Evolutionary conservation across 257 asterid species (phyloP).

Genomic region (Scutellaria minor): DNA sequence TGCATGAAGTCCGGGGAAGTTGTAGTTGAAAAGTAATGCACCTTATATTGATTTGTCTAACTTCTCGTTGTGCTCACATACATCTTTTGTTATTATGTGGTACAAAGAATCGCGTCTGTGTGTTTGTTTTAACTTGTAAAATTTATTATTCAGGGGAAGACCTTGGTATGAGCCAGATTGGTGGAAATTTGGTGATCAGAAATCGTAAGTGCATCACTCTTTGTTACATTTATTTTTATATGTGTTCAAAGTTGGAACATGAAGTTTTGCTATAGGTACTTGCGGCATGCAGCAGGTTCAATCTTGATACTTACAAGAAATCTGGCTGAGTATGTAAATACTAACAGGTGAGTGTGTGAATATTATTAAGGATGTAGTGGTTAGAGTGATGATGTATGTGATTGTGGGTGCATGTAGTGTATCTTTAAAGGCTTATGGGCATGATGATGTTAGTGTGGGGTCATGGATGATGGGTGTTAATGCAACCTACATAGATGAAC

Average conservation of each 20-base stretch:
- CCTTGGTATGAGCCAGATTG: slow-evolving; percentile 96
- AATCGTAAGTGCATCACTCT: slow-evolving; percentile 64
- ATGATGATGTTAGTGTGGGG: slow-evolving; percentile 84
- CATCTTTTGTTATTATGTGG: slow-evolving; percentile 1
- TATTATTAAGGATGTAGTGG: no score
- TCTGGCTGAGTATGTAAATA: slow-evolving; percentile 76
- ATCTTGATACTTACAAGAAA: slow-evolving; percentile 70
- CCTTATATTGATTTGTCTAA: not conserved
- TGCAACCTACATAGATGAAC: slow-evolving; percentile 86
- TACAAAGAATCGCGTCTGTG: not conserved
- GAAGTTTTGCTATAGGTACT: slow-evolving; percentile 61
- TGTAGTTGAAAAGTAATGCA: slow-evolving; percentile 75
- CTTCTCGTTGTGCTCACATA: not conserved
- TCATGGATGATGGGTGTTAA: slow-evolving; percentile 99
- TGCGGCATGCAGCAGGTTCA: slow-evolving; percentile 92
- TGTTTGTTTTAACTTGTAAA: not conserved
- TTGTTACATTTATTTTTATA: not conserved
- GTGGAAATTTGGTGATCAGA: slow-evolving; percentile 99
- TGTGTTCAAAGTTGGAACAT: not conserved
- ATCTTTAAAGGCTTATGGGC: slow-evolving; percentile 87
- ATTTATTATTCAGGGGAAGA: slow-evolving; percentile 69
- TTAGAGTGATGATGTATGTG: not conserved
- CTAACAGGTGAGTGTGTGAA: slow-evolving; percentile 65
- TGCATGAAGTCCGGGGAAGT: slow-evolving; percentile 98
- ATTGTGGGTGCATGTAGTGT: slow-evolving; percentile 55